These are phyloP conservation scores for Cercospora sp. DNA, from an alignment of 2,329 filamentous ascomycete genomes.

Conservation along the genomic window DNA sequence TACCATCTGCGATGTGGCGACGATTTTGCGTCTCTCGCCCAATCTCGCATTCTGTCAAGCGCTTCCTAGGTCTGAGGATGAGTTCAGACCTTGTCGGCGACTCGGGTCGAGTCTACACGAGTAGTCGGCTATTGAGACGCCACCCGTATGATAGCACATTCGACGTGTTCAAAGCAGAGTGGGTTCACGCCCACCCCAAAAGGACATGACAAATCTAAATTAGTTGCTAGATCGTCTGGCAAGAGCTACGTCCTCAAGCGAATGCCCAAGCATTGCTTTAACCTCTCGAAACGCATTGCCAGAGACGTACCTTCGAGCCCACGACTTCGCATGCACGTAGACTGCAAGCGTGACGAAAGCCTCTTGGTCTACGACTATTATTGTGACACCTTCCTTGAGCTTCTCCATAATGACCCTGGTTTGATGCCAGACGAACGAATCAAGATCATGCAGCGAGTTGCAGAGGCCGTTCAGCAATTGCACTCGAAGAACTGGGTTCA, in stretches of 20 bases:
- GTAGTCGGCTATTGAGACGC: conserved; percentile 38
- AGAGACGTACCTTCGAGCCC: conserved; percentile 37
- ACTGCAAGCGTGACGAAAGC: conserved; percentile 40
- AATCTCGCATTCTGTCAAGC: background rate
- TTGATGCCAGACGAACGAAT: conserved; percentile 37
- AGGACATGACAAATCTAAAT: background rate
- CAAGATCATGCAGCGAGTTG: conserved; percentile 35
- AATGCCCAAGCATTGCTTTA: conserved; percentile 37
- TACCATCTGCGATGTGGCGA: no score
- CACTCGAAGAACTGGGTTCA: conserved; percentile 43
- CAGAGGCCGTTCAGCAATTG: conserved; percentile 41
- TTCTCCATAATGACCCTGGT: conserved; percentile 39
- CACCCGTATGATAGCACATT: conserved; percentile 34
- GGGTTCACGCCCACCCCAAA: conserved; percentile 22
- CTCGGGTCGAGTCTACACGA: conserved; percentile 42
- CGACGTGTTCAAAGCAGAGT: conserved; percentile 42
- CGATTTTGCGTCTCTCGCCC: background rate
- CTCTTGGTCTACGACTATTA: conserved; percentile 44
- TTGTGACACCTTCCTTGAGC: conserved; percentile 37
- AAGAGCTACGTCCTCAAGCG: conserved; percentile 41
- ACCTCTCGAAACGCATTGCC: conserved; percentile 39
- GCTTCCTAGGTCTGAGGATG: background rate
- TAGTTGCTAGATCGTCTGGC: conserved; percentile 35
- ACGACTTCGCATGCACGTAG: conserved; percentile 43
- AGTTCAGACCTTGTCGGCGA: conserved; percentile 37